A percentile compares a stretch with the other conserved stretches of the same genome.
phyloP scores from a whole-genome alignment of 2,329 filamentous ascomycete species.

The Cercospora canescens region DNA sequence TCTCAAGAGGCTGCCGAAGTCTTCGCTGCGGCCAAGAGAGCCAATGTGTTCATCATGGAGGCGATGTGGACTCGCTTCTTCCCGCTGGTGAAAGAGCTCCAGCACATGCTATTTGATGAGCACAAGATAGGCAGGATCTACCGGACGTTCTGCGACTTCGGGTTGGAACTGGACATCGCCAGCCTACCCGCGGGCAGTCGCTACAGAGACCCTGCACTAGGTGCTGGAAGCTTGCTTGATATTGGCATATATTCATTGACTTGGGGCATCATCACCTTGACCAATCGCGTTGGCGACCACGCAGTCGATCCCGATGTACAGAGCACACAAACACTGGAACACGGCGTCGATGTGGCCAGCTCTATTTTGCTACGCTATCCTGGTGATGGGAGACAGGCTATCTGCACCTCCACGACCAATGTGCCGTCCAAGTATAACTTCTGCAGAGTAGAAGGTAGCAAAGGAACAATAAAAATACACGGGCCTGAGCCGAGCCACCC shows the following conservation, averaged over 20 bases:
- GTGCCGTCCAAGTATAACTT: conserved; percentile 32
- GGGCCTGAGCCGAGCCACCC: conserved; percentile 37
- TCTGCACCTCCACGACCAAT: conserved; percentile 43
- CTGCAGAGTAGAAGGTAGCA: conserved; percentile 45
- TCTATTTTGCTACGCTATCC: conserved; percentile 44
- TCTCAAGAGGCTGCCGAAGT: conserved; percentile 43
- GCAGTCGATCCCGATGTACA: conserved; percentile 42
- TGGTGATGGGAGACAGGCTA: conserved; percentile 42
- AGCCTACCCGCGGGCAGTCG: conserved; percentile 25
- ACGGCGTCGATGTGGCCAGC: conserved; percentile 37
- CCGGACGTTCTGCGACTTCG: conserved; percentile 45
- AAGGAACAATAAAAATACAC: conserved; percentile 41
- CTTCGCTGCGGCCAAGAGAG: conserved; percentile 41
- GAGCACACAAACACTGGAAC: conserved; percentile 39
- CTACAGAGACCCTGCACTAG: conserved; percentile 42
- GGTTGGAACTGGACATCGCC: conserved; percentile 39
- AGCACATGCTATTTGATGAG: conserved; percentile 41
- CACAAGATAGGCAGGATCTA: conserved; percentile 43
- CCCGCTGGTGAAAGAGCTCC: conserved; percentile 40
- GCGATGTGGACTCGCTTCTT: conserved; percentile 51
- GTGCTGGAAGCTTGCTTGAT: conserved; percentile 47
- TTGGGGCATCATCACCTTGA: conserved; percentile 42
- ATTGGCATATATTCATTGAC: conserved; percentile 49
- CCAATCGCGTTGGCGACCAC: conserved; percentile 32
- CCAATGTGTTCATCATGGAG: conserved; percentile 49